These are phyloP conservation scores for Phaeoacremonium minimum DNA, from an alignment of 2,329 filamentous ascomycete genomes.

Conservation along the genomic window DNA sequence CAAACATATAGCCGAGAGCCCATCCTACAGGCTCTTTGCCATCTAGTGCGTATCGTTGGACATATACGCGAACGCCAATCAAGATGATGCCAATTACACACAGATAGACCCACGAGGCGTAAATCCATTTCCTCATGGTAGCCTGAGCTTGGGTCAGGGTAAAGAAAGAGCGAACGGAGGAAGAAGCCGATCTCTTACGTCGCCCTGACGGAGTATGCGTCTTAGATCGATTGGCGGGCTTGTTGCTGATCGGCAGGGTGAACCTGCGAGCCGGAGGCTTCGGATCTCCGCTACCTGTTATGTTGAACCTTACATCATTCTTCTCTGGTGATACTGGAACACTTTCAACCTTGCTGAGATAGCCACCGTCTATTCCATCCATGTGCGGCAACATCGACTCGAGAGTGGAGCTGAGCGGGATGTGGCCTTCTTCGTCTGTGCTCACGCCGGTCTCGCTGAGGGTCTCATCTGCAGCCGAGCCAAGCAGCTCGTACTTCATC, in stretches of 20 bases:
- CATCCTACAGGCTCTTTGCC: conserved; percentile 83
- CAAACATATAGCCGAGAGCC: conserved; percentile 86
- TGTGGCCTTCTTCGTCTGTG: conserved; percentile 18
- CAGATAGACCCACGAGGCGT: conserved; percentile 74
- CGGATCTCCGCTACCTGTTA: neutral
- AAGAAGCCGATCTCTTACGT: conserved; percentile 60
- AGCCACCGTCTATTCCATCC: neutral
- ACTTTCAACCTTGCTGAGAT: conserved; percentile 5
- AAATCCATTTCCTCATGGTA: conserved; percentile 72
- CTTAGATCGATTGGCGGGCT: conserved; percentile 29
- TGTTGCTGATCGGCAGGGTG: conserved; percentile 43
- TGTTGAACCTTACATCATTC: neutral
- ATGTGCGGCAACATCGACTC: conserved; percentile 1
- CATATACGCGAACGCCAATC: conserved; percentile 65
- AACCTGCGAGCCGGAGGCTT: conserved; percentile 32
- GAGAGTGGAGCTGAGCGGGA: neutral
- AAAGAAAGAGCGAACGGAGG: conserved; percentile 68
- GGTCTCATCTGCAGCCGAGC: conserved; percentile 22
- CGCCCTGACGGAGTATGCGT: conserved; percentile 60
- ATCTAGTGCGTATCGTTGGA: conserved; percentile 62
- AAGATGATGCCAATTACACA: conserved; percentile 64
- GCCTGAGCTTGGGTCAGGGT: conserved; percentile 79
- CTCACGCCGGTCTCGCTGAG: conserved; percentile 21
- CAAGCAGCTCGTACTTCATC: conserved; percentile 23
- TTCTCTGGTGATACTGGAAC: neutral